Percentiles rank a stretch among this genome's conserved stretches.
Evolutionary conservation across 1,284 basidiomycete genomes (phyloP).

Genomic region (Prillingera fragicola): DNA sequence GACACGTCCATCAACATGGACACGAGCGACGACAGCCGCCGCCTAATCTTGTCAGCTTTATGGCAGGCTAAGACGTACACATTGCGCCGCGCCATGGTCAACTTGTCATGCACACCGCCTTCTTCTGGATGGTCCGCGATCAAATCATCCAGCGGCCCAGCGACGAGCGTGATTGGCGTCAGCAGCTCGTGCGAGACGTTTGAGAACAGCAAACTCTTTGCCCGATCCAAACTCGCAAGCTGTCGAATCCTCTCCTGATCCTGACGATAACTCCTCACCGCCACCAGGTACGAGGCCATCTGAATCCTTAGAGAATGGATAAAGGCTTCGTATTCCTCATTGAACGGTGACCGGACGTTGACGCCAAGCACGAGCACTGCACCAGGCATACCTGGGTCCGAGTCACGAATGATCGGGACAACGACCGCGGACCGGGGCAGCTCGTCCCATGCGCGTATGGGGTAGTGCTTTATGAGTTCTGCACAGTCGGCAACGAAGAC

Average conservation of each 20-base stretch:
- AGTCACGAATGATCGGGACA: slow-evolving; percentile 44
- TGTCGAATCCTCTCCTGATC: slow-evolving; percentile 42
- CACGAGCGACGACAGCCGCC: slow-evolving; percentile 35
- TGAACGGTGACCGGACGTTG: slow-evolving; percentile 41
- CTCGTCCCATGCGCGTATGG: slow-evolving; percentile 43
- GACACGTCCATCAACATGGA: slow-evolving; percentile 44
- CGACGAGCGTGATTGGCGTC: slow-evolving; percentile 46
- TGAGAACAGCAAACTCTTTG: slow-evolving; percentile 42
- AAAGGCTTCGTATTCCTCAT: slow-evolving; percentile 44
- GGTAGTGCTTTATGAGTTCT: slow-evolving; percentile 32
- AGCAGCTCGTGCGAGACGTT: slow-evolving; percentile 45
- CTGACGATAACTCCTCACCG: slow-evolving; percentile 24
- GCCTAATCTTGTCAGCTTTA: slow-evolving; percentile 14
- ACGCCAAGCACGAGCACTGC: slow-evolving; percentile 47
- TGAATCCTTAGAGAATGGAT: no score
- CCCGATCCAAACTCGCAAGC: slow-evolving; percentile 46
- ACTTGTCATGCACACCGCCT: slow-evolving; percentile 35
- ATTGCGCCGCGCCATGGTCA: slow-evolving; percentile 41
- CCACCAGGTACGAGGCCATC: slow-evolving; percentile 15
- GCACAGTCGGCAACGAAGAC: slow-evolving; percentile 44
- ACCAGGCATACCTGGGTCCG: slow-evolving; percentile 34
- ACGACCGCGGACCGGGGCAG: slow-evolving; percentile 45
- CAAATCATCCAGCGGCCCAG: slow-evolving; percentile 38
- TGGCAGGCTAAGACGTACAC: slow-evolving; percentile 14
- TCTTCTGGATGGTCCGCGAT: slow-evolving; percentile 25